A percentile compares a stretch with the other conserved stretches of the same genome.
These are phyloP conservation scores for Typha latifolia DNA, from an alignment of 176 grass and related monocot species.

Conservation along the genomic window DNA sequence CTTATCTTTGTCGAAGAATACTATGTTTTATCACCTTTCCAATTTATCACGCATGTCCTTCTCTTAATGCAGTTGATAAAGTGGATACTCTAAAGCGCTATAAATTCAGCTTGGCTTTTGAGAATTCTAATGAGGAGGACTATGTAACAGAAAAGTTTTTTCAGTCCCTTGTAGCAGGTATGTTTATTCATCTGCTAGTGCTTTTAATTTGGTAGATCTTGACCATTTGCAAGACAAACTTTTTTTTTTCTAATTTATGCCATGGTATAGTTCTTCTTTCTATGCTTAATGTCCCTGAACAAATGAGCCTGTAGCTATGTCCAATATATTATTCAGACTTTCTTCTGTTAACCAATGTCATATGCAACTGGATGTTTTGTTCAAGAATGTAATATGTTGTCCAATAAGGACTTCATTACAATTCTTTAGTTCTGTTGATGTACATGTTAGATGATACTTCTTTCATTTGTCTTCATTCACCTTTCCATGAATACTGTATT, in stretches of 20 bases:
- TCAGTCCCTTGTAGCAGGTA: slow-evolving; percentile 92
- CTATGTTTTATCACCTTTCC: not conserved
- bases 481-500: no score
- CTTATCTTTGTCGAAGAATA: no score
- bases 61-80: slow-evolving; percentile 70
- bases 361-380: no score
- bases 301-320: no score
- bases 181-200: not conserved
- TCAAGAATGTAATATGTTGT: no score
- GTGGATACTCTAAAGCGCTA: slow-evolving; percentile 72
- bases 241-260: not conserved
- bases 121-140: slow-evolving; percentile 99
- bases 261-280: not conserved
- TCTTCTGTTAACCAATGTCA: no score
- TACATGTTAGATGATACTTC: no score
- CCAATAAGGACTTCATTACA: no score
- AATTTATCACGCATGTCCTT: not conserved
- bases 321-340: no score
- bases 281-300: not conserved
- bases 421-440: no score
- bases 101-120: slow-evolving; percentile 99
- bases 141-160: slow-evolving; percentile 99
- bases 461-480: no score
- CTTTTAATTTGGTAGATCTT: not conserved
- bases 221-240: not conserved